Conservation (phyloP, 805 yeast genomes). For the Candida caryicola region DNA sequence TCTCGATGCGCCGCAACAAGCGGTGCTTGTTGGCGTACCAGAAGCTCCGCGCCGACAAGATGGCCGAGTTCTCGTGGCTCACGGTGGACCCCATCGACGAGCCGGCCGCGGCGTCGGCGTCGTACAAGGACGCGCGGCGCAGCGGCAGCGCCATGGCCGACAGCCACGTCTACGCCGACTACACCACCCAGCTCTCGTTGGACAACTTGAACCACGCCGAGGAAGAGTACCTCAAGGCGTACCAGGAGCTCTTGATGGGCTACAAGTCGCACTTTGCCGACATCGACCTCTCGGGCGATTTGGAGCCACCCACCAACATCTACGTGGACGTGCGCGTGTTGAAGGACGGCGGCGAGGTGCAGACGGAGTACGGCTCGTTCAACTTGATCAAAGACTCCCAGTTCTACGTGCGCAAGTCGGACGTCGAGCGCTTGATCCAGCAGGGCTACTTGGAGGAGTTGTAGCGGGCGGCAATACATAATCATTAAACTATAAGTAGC, state of each 20-base stretch:
- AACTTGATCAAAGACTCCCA: constrained; percentile 91
- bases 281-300: constrained; percentile 81
- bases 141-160: constrained; percentile 5
- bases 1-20: constrained; percentile 84
- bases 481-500: too few relatives aligned
- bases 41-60: constrained; percentile 60
- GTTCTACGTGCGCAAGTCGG: constrained; percentile 89
- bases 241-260: constrained; percentile 67
- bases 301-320: constrained; percentile 87
- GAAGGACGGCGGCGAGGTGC: constrained; percentile 94
- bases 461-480: too few relatives aligned
- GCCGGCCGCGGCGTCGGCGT: background rate
- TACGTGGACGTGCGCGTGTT: constrained; percentile 92
- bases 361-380: constrained; percentile 95
- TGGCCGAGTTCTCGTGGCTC: constrained; percentile 72
- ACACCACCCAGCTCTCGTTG: constrained; percentile 29
- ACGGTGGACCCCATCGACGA: constrained; percentile 48
- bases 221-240: constrained; percentile 70
- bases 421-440: constrained; percentile 89
- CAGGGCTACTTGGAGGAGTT: constrained; percentile 89
- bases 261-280: constrained; percentile 79
- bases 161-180: constrained; percentile 12
- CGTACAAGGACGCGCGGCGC: background rate
- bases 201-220: constrained; percentile 72
- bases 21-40: constrained; percentile 87